These are phyloP conservation scores for Apiospora kogelbergensis DNA, from an alignment of 2,329 filamentous ascomycete genomes.

Conservation along the genomic window DNA sequence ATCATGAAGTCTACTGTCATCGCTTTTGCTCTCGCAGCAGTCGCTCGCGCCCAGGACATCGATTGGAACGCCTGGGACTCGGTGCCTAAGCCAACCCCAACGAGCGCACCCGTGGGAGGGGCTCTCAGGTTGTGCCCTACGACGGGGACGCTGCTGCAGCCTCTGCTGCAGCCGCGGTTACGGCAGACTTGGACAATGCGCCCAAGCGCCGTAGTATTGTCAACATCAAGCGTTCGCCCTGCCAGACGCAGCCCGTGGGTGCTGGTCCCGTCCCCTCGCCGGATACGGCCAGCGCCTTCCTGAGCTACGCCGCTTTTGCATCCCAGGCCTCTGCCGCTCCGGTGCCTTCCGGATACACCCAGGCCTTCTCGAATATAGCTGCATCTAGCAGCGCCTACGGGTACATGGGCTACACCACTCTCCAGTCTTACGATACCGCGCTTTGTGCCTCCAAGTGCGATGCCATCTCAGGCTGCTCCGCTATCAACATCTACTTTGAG, in stretches of 20 bases:
- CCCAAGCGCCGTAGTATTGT: not conserved
- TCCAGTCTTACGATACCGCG: conserved; percentile 24
- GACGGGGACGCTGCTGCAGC: not conserved
- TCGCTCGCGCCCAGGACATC: not conserved
- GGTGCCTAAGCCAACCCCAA: not conserved
- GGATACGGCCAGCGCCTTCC: not conserved
- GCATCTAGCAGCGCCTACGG: conserved; percentile 32
- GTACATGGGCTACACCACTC: conserved; percentile 25
- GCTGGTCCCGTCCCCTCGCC: conserved; percentile 3
- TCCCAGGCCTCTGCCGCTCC: not conserved
- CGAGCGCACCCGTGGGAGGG: not conserved
- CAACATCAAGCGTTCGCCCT: conserved; percentile 1
- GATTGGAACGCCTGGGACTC: not conserved
- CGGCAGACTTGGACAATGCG: not conserved
- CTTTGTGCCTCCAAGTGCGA: conserved; percentile 25
- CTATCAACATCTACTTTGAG: conserved; percentile 32
- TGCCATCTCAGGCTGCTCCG: conserved; percentile 22
- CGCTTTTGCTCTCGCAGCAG: not conserved
- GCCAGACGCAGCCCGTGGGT: not conserved
- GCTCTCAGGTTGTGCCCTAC: not conserved
- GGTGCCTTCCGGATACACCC: not conserved
- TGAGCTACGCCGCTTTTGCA: not conserved
- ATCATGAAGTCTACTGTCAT: not conserved
- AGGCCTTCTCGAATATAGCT: not conserved
- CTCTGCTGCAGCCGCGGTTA: not conserved